A percentile compares a stretch with the other conserved stretches of the same genome.
phyloP scores from a whole-genome alignment of 192 early-diverging fungal species.

The Coemansia interrupta region DNA sequence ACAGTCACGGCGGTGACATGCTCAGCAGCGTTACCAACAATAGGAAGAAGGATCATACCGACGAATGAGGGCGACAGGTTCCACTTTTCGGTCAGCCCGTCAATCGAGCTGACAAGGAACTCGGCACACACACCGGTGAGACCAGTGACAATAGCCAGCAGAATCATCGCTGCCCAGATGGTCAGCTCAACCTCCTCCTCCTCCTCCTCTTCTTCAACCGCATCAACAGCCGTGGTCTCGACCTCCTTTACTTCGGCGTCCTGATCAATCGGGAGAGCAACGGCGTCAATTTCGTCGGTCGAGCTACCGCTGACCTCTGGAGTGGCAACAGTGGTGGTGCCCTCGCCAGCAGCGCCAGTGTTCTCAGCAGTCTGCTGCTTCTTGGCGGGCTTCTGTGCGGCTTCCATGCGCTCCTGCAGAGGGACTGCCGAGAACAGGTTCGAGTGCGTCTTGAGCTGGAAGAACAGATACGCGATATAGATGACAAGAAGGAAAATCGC shows the following conservation, averaged over 20 bases:
- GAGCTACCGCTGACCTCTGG: neutral
- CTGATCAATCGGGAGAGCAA: neutral
- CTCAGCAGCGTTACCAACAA: conserved; percentile 88
- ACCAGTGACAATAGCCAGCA: conserved; percentile 64
- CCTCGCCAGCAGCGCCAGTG: neutral
- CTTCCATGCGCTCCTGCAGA: conserved; percentile 25
- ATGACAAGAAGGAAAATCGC: conserved; percentile 66
- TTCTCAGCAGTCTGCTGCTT: neutral
- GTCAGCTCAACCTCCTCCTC: conserved; percentile 65
- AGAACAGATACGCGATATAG: conserved; percentile 63
- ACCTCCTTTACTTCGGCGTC: conserved; percentile 1
- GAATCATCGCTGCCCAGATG: conserved; percentile 36
- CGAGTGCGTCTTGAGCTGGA: conserved; percentile 79
- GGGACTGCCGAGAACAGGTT: conserved; percentile 54
- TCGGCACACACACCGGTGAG: conserved; percentile 80
- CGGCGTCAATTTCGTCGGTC: conserved; percentile 8
- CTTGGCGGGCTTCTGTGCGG: conserved; percentile 25
- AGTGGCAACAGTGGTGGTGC: conserved; percentile 11
- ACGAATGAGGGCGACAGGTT: conserved; percentile 79
- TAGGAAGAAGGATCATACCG: conserved; percentile 84
- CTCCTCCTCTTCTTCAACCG: conserved; percentile 39
- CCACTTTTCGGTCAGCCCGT: conserved; percentile 68
- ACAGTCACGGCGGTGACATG: conserved; percentile 79
- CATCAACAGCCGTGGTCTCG: neutral
- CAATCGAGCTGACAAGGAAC: conserved; percentile 77